phyloP scores from a whole-genome alignment of 23 red algal genomes.

The Chondrus crispus region DNA sequence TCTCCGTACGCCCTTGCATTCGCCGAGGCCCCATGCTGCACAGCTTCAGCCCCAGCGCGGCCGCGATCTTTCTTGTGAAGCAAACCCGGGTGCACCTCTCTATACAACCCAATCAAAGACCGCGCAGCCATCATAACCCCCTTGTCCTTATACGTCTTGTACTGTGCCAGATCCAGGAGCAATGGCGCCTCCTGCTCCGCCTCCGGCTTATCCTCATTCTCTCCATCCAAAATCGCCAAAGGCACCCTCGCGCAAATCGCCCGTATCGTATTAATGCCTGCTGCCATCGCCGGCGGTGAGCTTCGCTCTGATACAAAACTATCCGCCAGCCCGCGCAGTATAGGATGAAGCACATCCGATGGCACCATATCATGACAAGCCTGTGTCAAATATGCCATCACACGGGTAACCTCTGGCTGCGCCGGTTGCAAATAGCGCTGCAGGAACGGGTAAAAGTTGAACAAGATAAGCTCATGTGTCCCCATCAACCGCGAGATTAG shows the following conservation, averaged over 20 bases:
- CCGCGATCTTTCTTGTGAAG: conserved; percentile 84
- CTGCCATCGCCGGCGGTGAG: conserved; percentile 70
- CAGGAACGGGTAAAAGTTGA: conserved; percentile 78
- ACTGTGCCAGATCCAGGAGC: conserved; percentile 80
- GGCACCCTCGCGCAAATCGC: conserved; percentile 84
- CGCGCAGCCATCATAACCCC: conserved; percentile 96
- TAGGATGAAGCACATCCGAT: conserved; percentile 74
- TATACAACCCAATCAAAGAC: conserved; percentile 76
- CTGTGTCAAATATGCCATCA: conserved; percentile 79
- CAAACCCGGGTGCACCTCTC: conserved; percentile 73
- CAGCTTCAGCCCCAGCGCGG: conserved; percentile 17
- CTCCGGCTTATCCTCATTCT: conserved; percentile 41
- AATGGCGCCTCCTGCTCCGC: conserved; percentile 63
- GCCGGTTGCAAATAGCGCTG: conserved; percentile 89
- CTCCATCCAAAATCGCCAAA: conserved; percentile 78
- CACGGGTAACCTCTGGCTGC: conserved; percentile 73
- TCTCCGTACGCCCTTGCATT: conserved; percentile 38
- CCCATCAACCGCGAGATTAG: conserved; percentile 71
- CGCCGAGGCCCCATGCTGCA: conserved; percentile 23
- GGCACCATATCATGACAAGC: conserved; percentile 81
- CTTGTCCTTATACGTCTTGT: conserved; percentile 70
- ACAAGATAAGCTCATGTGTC: conserved; percentile 73
- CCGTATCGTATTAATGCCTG: conserved; percentile 88
- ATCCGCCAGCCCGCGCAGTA: conserved; percentile 83
- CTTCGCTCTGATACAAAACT: conserved; percentile 88